Conservation (phyloP, 495 filamentous ascomycete species). For the Chaetomium cochliodes region DNA sequence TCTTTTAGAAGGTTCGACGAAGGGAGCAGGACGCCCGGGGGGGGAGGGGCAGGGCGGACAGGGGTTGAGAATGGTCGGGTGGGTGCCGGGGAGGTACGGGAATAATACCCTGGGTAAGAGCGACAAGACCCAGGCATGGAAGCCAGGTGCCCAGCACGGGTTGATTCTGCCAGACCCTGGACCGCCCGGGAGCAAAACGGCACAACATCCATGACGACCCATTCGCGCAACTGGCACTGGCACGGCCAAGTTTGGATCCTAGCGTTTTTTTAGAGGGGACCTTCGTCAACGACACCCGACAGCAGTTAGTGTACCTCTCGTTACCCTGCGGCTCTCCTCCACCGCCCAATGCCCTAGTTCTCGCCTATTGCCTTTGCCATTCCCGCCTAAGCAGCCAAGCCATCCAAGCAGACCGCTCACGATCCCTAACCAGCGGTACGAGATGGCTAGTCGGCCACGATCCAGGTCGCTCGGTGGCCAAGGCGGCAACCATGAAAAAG, state of each 20-base stretch:
- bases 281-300: not conserved
- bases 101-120: constrained; percentile 1
- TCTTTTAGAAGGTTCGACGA: constrained; percentile 27
- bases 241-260: not conserved
- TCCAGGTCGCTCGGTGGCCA: not conserved
- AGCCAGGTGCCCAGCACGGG: too few species aligned
- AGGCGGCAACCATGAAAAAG: not conserved
- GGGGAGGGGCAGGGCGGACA: constrained; percentile 7
- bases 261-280: not conserved
- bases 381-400: constrained; percentile 1
- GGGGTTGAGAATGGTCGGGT: constrained; percentile 8
- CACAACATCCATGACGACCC: not conserved
- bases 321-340: not conserved
- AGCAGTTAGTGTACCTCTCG: too few species aligned
- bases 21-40: constrained; percentile 12
- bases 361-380: constrained; percentile 23
- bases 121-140: too few species aligned
- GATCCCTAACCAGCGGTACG: not conserved
- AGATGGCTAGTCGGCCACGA: too few species aligned
- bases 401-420: not conserved
- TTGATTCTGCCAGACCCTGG: not conserved
- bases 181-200: constrained; percentile 7
- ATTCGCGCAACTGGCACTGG: not conserved
- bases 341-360: constrained; percentile 4
- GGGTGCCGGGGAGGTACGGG: not conserved